Evolutionary conservation across 371 early-diverging fungal species (phyloP).

Genomic region (Batrachochytrium dendrobatidis): DNA sequence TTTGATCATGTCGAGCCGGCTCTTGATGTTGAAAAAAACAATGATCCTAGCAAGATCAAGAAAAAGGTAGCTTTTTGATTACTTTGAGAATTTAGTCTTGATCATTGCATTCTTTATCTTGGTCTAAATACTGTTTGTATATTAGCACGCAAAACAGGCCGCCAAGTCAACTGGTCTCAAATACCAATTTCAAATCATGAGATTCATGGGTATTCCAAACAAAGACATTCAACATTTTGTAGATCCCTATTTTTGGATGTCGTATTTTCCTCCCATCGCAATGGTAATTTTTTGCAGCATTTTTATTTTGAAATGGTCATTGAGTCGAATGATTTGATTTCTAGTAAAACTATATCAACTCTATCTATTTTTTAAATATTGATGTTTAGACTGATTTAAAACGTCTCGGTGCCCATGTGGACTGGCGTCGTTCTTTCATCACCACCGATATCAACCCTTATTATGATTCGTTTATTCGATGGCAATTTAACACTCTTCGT

Average conservation of each 20-base stretch:
- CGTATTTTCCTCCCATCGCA: constrained; percentile 93
- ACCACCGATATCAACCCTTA: constrained; percentile 99
- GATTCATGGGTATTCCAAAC: constrained; percentile 79
- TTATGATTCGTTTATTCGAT: constrained; percentile 98
- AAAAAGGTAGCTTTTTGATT: constrained; percentile 35
- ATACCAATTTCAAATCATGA: constrained; percentile 97
- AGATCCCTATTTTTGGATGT: constrained; percentile 93
- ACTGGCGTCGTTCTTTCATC: constrained; percentile 98
- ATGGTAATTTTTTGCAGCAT: constrained; percentile 49
- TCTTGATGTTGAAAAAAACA: constrained; percentile 37
- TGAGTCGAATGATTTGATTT: background rate
- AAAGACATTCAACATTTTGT: constrained; percentile 93
- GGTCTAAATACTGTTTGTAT: background rate
- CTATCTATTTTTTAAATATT: background rate
- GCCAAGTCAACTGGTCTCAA: constrained; percentile 80
- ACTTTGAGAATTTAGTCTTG: background rate
- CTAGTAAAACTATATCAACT: no score
- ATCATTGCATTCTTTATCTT: no score
- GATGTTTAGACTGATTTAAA: constrained; percentile 61
- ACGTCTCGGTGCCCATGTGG: constrained; percentile 86
- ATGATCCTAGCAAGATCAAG: constrained; percentile 52
- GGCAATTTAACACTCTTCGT: constrained; percentile 97
- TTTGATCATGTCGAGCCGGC: constrained; percentile 32
- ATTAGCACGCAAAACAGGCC: constrained; percentile 72
- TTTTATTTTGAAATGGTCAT: constrained; percentile 10